These are phyloP conservation scores for Endotrypanum monterogeii DNA, from an alignment of 208 protist species.

Conservation along the genomic window DNA sequence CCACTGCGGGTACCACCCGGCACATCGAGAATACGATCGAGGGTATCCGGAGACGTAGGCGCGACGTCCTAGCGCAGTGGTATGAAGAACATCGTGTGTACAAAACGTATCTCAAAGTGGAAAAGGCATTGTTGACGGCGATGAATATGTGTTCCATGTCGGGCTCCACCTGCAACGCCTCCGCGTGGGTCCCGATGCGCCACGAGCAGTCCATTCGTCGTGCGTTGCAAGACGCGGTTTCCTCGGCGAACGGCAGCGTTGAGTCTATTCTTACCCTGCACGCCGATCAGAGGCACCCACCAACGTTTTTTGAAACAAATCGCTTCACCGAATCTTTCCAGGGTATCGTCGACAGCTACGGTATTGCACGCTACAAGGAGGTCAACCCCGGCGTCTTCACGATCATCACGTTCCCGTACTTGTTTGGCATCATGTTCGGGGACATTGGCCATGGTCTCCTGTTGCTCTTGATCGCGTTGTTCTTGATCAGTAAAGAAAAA, in stretches of 20 bases:
- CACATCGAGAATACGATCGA: conserved; percentile 31
- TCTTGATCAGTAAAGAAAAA: conserved; percentile 88
- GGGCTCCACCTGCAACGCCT: conserved; percentile 86
- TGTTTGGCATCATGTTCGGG: conserved; percentile 99
- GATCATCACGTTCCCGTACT: conserved; percentile 99
- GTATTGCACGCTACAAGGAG: conserved; percentile 93
- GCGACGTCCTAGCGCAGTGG: conserved; percentile 42
- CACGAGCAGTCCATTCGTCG: conserved; percentile 53
- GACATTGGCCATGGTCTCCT: conserved; percentile 98
- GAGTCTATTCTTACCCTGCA: conserved; percentile 88
- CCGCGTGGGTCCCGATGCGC: conserved; percentile 87
- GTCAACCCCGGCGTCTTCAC: conserved; percentile 96
- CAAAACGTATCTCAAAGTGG: conserved; percentile 48
- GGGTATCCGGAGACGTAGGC: conserved; percentile 37
- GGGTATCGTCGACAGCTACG: conserved; percentile 98
- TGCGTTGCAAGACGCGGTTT: conserved; percentile 53
- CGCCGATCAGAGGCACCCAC: conserved; percentile 80
- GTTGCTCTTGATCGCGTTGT: conserved; percentile 79
- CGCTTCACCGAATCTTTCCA: conserved; percentile 97
- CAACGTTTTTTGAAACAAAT: conserved; percentile 97
- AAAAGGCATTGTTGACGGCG: conserved; percentile 48
- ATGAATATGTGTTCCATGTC: conserved; percentile 96
- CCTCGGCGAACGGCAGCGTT: conserved; percentile 66
- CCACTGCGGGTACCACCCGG: conserved; percentile 4
- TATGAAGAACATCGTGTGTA: conserved; percentile 48